Percentiles rank a stretch among this genome's conserved stretches.
These are phyloP conservation scores for Fusarium temperatum DNA, from an alignment of 2,329 filamentous ascomycete species.

Conservation along the genomic window DNA sequence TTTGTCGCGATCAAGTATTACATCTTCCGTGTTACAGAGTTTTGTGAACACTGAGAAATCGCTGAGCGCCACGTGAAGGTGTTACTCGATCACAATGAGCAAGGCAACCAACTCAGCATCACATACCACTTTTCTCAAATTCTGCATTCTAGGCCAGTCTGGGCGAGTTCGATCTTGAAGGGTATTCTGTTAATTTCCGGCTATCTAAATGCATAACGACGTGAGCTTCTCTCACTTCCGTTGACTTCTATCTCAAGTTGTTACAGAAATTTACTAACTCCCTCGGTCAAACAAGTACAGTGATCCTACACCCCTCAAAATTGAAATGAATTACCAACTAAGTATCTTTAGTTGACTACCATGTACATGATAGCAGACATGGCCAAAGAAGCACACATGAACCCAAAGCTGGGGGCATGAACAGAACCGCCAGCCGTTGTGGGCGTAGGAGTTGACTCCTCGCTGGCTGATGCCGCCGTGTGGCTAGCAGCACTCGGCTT, in stretches of 20 bases:
- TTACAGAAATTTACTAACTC: conserved; percentile 6
- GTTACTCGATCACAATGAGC: neutral
- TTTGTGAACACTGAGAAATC: neutral
- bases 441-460: conserved; percentile 17
- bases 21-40: neutral
- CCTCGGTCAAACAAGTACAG: conserved; percentile 5
- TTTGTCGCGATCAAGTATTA: neutral
- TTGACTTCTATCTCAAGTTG: conserved; percentile 12
- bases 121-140: neutral
- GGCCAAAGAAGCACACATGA: conserved; percentile 29
- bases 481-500: conserved; percentile 3
- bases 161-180: neutral
- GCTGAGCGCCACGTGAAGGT: neutral
- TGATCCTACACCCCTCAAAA: neutral
- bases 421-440: conserved; percentile 19
- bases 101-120: too few relatives aligned
- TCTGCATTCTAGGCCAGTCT: neutral
- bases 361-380: conserved; percentile 31
- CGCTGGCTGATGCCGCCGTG: neutral
- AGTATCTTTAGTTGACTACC: conserved; percentile 16
- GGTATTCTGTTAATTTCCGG: conserved; percentile 6
- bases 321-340: neutral
- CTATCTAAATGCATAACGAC: neutral
- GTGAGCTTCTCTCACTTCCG: conserved; percentile 3
- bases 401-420: conserved; percentile 20